phyloP scores from a whole-genome alignment of 495 filamentous ascomycete species.

The Lasiosphaeria miniovina region DNA sequence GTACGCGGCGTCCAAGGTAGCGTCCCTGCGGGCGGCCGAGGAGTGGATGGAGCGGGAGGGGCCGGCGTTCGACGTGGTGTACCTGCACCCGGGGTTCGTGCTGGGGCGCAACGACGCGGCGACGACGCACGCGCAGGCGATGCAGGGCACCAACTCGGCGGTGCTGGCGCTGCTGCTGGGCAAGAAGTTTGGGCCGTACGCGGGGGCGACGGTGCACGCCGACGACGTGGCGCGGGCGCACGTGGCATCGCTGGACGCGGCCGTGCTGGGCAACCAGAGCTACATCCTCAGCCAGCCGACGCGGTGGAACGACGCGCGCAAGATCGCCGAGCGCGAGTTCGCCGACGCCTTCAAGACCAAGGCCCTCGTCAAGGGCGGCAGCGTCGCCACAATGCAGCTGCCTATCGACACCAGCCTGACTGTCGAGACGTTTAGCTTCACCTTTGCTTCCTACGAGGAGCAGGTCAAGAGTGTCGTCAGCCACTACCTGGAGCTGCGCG shows the following conservation, averaged over 20 bases:
- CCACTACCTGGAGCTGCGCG: slow-evolving; percentile 34
- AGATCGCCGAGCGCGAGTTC: slow-evolving; percentile 39
- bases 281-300: slow-evolving; percentile 34
- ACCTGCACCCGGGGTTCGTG: slow-evolving; percentile 46
- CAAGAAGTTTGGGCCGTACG: slow-evolving; percentile 24
- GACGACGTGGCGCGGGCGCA: slow-evolving; percentile 45
- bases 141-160: slow-evolving; percentile 37
- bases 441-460: slow-evolving; percentile 45
- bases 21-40: slow-evolving; percentile 42
- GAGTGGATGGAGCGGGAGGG: slow-evolving; percentile 38
- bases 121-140: slow-evolving; percentile 28
- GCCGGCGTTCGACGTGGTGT: slow-evolving; percentile 44
- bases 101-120: slow-evolving; percentile 43
- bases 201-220: slow-evolving; percentile 39
- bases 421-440: slow-evolving; percentile 47
- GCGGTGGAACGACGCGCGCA: slow-evolving; percentile 45
- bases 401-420: slow-evolving; percentile 42
- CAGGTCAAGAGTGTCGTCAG: slow-evolving; percentile 42
- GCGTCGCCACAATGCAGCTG: slow-evolving; percentile 33
- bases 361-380: slow-evolving; percentile 38
- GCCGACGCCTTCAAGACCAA: slow-evolving; percentile 39
- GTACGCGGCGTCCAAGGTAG: slow-evolving; percentile 42
- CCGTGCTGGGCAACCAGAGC: slow-evolving; percentile 38
- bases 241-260: slow-evolving; percentile 38
- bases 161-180: slow-evolving; percentile 38